Evolutionary conservation across 805 yeast genomes (phyloP).

Genomic region (Saturnispora saitoi): DNA sequence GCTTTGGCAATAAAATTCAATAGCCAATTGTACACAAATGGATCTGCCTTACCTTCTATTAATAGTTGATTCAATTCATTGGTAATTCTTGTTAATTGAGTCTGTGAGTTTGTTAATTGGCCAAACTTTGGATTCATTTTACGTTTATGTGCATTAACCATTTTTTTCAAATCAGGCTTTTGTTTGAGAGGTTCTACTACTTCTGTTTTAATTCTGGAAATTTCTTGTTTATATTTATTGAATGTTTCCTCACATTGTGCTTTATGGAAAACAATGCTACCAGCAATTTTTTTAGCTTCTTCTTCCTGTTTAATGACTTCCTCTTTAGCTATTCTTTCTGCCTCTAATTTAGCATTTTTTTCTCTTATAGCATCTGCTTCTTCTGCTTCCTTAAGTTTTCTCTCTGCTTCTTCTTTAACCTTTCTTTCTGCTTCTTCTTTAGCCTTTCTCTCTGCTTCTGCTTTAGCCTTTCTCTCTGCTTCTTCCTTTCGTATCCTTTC

Average conservation of each 20-base stretch:
- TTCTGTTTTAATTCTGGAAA: constrained; percentile 48
- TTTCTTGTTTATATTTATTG: constrained; percentile 41
- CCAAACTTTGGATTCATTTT: constrained; percentile 86
- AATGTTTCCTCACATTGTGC: constrained; percentile 35
- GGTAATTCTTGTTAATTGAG: constrained; percentile 48
- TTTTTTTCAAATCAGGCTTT: constrained; percentile 34
- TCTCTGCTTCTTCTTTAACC: constrained; percentile 13
- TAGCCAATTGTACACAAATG: constrained; percentile 60
- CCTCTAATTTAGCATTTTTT: constrained; percentile 17
- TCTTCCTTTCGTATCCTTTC: constrained; percentile 18
- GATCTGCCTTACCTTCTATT: constrained; percentile 36
- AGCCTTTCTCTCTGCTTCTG: constrained; percentile 14
- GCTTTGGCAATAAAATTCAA: constrained; percentile 80
- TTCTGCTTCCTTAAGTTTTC: constrained; percentile 16
- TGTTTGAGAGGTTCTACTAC: constrained; percentile 47
- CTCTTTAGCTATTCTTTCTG: constrained; percentile 17
- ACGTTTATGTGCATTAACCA: constrained; percentile 57
- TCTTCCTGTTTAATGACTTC: constrained; percentile 11
- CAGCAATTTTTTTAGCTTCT: constrained; percentile 17
- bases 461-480: constrained; percentile 15
- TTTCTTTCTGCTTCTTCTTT: constrained; percentile 13
- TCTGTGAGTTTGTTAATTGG: constrained; percentile 66
- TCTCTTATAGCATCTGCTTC: constrained; percentile 17
- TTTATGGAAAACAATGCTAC: constrained; percentile 24
- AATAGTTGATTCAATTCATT: constrained; percentile 45